Evolutionary conservation across 169 alveolate genomes (phyloP).

Genomic region (Plasmodium gonderi): DNA sequence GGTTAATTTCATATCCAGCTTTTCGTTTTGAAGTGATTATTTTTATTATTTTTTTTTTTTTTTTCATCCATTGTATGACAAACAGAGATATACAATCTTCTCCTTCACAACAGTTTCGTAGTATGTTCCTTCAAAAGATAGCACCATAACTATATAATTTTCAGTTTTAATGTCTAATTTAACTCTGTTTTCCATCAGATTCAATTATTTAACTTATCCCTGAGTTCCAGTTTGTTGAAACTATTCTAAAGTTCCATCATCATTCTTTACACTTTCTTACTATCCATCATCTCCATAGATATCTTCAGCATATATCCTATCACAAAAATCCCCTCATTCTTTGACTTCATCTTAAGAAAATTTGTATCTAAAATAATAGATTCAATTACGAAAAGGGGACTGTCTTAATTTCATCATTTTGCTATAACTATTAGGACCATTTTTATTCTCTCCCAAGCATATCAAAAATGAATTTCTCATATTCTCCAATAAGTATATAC

Average conservation of each 20-base stretch:
- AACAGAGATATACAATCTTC: conserved; percentile 3
- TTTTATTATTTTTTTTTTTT: neutral
- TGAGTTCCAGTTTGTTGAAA: too few species aligned
- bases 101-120: neutral
- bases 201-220: neutral
- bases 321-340: neutral
- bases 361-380: conserved; percentile 4
- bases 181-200: neutral
- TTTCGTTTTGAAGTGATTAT: conserved; percentile 8
- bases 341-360: neutral
- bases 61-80: neutral
- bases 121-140: neutral
- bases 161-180: conserved; percentile 6
- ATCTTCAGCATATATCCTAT: neutral
- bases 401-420: neutral
- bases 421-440: neutral
- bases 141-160: neutral
- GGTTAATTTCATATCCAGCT: conserved; percentile 19
- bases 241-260: too few species aligned
- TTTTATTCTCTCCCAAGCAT: neutral
- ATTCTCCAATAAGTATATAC: neutral
- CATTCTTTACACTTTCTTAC: neutral
- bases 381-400: neutral
- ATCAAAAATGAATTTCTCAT: conserved; percentile 35
- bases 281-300: neutral